Evolutionary conservation across 2,329 filamentous ascomycete species (phyloP).

Genomic region (Colletotrichum phormii): DNA sequence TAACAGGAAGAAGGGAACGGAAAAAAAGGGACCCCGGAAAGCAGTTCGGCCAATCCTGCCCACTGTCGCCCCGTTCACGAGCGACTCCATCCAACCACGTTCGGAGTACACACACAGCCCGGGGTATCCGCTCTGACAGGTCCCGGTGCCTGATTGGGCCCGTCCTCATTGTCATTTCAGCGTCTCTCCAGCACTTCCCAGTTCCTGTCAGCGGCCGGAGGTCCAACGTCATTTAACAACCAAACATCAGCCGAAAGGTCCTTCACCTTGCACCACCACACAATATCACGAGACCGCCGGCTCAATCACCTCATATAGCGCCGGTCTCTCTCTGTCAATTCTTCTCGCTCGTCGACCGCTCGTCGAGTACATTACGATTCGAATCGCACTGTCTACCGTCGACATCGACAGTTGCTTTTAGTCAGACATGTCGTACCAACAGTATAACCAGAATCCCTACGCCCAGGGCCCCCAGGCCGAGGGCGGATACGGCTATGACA

Average conservation of each 20-base stretch:
- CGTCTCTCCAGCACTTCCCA: conserved; percentile 33
- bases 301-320: background rate
- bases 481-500: conserved; percentile 56
- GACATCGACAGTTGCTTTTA: conserved; percentile 12
- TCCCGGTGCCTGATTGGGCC: conserved; percentile 35
- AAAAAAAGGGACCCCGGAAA: conserved; percentile 33
- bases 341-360: background rate
- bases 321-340: background rate
- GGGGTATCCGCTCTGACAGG: conserved; percentile 35
- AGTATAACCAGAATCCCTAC: conserved; percentile 76
- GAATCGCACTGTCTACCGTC: conserved; percentile 7
- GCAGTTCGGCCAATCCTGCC: conserved; percentile 32
- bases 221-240: conserved; percentile 37
- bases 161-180: conserved; percentile 33
- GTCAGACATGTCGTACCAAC: conserved; percentile 68
- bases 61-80: conserved; percentile 28
- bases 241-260: conserved; percentile 35
- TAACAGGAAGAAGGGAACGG: background rate
- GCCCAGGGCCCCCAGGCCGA: conserved; percentile 62
- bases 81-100: conserved; percentile 27
- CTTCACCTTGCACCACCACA: conserved; percentile 25
- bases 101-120: conserved; percentile 22
- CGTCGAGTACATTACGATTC: background rate
- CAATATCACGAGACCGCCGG: conserved; percentile 14
- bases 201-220: conserved; percentile 30